These are phyloP conservation scores for Annulohypoxylon maeteangense DNA, from an alignment of 495 filamentous ascomycete genomes.

Conservation along the genomic window DNA sequence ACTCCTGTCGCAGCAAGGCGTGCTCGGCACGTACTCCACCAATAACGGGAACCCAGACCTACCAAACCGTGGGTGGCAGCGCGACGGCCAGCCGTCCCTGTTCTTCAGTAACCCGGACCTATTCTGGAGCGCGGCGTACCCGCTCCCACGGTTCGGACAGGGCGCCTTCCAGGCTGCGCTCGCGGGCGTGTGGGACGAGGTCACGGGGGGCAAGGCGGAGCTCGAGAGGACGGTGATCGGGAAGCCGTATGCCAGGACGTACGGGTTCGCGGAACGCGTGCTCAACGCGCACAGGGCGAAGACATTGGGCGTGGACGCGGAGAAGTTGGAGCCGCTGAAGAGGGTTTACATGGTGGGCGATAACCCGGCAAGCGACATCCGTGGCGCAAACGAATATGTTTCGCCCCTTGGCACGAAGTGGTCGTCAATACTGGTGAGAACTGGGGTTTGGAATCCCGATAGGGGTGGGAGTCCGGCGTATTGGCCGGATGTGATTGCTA, in stretches of 20 bases:
- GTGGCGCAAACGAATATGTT: constrained; percentile 82
- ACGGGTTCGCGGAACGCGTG: constrained; percentile 82
- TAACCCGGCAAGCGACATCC: constrained; percentile 92
- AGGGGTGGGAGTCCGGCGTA: constrained; percentile 50
- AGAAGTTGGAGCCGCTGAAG: constrained; percentile 54
- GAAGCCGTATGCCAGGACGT: constrained; percentile 82
- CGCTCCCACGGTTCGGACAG: constrained; percentile 90
- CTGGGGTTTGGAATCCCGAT: constrained; percentile 77
- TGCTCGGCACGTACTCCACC: constrained; percentile 77
- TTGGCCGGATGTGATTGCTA: constrained; percentile 67
- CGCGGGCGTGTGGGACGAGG: constrained; percentile 77
- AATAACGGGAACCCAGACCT: constrained; percentile 61
- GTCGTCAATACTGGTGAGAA: constrained; percentile 83
- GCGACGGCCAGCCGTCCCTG: constrained; percentile 79
- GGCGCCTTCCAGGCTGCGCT: constrained; percentile 88
- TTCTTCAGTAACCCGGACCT: constrained; percentile 94
- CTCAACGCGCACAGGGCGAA: constrained; percentile 68
- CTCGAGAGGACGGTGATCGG: constrained; percentile 78
- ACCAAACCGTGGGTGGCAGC: constrained; percentile 76
- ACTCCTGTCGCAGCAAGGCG: constrained; percentile 76
- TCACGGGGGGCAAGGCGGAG: constrained; percentile 71
- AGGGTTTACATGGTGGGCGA: constrained; percentile 98
- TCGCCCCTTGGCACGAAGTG: constrained; percentile 76
- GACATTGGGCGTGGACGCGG: constrained; percentile 46
- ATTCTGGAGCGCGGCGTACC: constrained; percentile 84